These are phyloP conservation scores for Bondarzewia mesenterica DNA, from an alignment of 1,284 basidiomycete species.

Conservation along the genomic window DNA sequence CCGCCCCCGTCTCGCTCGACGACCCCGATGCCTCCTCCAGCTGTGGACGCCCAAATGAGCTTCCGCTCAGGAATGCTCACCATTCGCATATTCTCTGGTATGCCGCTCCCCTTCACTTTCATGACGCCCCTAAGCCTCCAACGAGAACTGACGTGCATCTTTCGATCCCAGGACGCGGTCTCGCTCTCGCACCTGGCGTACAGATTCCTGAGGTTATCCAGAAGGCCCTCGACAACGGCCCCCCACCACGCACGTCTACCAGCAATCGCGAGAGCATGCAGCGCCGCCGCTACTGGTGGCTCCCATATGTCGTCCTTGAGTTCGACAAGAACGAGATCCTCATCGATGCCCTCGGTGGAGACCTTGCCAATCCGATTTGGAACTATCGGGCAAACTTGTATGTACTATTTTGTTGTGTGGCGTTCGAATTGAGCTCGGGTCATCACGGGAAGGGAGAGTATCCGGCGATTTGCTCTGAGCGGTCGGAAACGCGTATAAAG, in stretches of 20 bases:
- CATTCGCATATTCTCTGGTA: conserved; percentile 84
- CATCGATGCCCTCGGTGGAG: conserved; percentile 92
- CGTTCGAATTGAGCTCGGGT: no score
- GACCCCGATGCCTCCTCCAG: conserved; percentile 52
- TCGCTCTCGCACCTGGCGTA: conserved; percentile 67
- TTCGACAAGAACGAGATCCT: conserved; percentile 99
- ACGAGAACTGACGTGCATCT: background rate
- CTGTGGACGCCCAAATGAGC: conserved; percentile 31
- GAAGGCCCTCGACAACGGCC: conserved; percentile 60
- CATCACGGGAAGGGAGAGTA: no score
- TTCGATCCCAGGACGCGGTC: conserved; percentile 49
- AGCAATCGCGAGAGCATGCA: conserved; percentile 82
- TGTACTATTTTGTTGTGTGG: conserved; percentile 20
- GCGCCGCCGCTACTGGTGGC: conserved; percentile 90
- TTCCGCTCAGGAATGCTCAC: conserved; percentile 79
- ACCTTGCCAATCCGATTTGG: conserved; percentile 82
- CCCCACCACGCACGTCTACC: conserved; percentile 42
- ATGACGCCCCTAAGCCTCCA: background rate
- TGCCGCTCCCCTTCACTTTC: background rate
- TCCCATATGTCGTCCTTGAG: conserved; percentile 95
- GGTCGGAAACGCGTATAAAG: no score
- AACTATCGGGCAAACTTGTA: conserved; percentile 96
- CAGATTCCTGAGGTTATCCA: conserved; percentile 83
- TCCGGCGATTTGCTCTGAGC: no score
- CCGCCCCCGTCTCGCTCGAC: conserved; percentile 50